phyloP scores from a whole-genome alignment of 1,284 basidiomycete species.

The Cystobasidium sp. region DNA sequence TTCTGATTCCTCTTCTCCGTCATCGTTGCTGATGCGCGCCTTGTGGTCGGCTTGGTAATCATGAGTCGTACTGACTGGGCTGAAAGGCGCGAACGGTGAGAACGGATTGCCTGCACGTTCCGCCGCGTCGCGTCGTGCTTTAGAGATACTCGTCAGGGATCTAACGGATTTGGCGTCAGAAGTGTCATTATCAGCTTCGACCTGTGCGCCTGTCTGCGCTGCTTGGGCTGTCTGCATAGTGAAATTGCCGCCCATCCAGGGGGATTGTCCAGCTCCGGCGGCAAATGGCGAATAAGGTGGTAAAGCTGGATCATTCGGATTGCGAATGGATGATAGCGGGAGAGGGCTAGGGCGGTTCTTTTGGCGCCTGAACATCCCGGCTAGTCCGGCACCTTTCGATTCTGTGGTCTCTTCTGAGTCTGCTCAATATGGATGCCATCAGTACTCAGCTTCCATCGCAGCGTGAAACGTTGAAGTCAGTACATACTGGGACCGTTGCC shows the following conservation, averaged over 20 bases:
- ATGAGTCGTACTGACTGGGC: conserved; percentile 20
- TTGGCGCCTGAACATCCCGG: conserved; percentile 14
- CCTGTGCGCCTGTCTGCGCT: not conserved
- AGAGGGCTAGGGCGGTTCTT: conserved; percentile 33
- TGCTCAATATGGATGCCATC: not conserved
- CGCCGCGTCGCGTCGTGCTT: conserved; percentile 18
- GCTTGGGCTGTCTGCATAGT: conserved; percentile 14
- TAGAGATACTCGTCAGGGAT: not conserved
- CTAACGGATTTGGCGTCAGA: conserved; percentile 1
- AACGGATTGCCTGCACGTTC: conserved; percentile 21
- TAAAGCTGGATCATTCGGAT: conserved; percentile 27
- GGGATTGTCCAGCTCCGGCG: conserved; percentile 28
- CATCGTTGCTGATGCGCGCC: not conserved
- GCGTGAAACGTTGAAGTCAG: not conserved
- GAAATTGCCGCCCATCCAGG: conserved; percentile 26
- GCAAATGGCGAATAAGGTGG: conserved; percentile 39
- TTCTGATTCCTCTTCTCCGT: not conserved
- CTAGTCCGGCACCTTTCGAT: not conserved
- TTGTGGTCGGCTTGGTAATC: not conserved
- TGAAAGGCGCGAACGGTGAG: conserved; percentile 36
- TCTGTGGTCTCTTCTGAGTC: not conserved
- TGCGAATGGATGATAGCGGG: conserved; percentile 21
- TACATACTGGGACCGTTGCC: not conserved
- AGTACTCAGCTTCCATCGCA: not conserved
- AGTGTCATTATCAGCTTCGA: conserved; percentile 9